Evolutionary conservation across 345 rosid genomes (phyloP).

Genomic region (Jatropha curcas): DNA sequence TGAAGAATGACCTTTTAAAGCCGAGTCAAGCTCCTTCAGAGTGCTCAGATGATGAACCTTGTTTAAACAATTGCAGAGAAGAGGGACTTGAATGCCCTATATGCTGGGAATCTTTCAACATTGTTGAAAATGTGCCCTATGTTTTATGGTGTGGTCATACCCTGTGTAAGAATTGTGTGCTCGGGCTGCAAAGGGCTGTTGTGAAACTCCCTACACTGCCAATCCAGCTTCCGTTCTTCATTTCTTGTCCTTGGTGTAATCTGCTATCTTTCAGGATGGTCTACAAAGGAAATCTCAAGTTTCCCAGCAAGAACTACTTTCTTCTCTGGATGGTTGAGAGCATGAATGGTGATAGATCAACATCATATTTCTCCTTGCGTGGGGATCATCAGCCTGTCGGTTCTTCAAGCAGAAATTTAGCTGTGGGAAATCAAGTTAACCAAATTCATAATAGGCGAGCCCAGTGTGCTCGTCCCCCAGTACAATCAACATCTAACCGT

Average conservation of each 20-base stretch:
- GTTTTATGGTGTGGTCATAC: conserved; percentile 97
- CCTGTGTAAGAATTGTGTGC: conserved; percentile 79
- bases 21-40: conserved; percentile 43
- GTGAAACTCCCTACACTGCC: conserved; percentile 76
- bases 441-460: conserved; percentile 32
- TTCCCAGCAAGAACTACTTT: conserved; percentile 85
- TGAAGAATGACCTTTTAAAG: conserved; percentile 36
- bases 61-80: conserved; percentile 49
- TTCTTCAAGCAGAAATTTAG: conserved; percentile 25
- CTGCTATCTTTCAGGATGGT: conserved; percentile 75
- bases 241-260: conserved; percentile 92
- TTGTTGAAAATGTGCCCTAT: conserved; percentile 89
- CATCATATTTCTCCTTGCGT: conserved; percentile 30
- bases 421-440: conserved; percentile 27
- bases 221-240: conserved; percentile 80
- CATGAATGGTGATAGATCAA: conserved; percentile 68
- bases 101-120: conserved; percentile 87
- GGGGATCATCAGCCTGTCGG: conserved; percentile 34
- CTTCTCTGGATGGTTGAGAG: conserved; percentile 96
- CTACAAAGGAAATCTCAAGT: conserved; percentile 68
- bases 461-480: conserved; percentile 25
- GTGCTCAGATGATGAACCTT: conserved; percentile 73
- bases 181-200: conserved; percentile 76
- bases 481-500: conserved; percentile 38
- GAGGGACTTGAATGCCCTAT: conserved; percentile 89